phyloP scores from a whole-genome alignment of 192 early-diverging fungal species.

The Coemansia sp. region DNA sequence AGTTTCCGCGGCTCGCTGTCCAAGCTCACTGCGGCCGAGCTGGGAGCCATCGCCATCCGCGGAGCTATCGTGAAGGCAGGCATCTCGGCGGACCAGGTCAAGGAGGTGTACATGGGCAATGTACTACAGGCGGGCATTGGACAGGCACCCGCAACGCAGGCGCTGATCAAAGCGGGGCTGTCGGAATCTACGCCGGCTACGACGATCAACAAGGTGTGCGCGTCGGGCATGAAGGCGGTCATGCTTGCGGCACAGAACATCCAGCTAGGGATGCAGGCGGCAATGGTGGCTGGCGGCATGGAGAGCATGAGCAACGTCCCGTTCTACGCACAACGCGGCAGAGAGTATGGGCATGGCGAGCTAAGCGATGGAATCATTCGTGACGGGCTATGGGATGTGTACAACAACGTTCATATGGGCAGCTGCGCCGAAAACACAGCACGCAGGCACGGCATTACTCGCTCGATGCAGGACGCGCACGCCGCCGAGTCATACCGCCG shows the following conservation, averaged over 20 bases:
- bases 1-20: constrained; percentile 86
- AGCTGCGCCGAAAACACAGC: constrained; percentile 86
- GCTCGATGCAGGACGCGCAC: constrained; percentile 89
- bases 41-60: constrained; percentile 82
- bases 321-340: constrained; percentile 61
- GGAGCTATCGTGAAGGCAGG: constrained; percentile 82
- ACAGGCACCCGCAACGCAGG: constrained; percentile 93
- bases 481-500: constrained; percentile 85
- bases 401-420: constrained; percentile 83
- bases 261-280: constrained; percentile 67
- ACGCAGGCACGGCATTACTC: constrained; percentile 75
- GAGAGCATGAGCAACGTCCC: constrained; percentile 96
- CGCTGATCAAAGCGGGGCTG: constrained; percentile 75
- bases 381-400: constrained; percentile 96
- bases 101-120: constrained; percentile 96
- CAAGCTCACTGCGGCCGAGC: constrained; percentile 75
- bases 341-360: constrained; percentile 77
- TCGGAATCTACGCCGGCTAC: constrained; percentile 81
- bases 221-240: constrained; percentile 96
- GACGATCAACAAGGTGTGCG: constrained; percentile 98
- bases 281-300: constrained; percentile 94
- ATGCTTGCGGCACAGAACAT: constrained; percentile 88
- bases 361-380: constrained; percentile 85
- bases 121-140: constrained; percentile 86
- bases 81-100: too few species aligned